phyloP scores from a whole-genome alignment of 164 flowering plant species.

The Piper longum region DNA sequence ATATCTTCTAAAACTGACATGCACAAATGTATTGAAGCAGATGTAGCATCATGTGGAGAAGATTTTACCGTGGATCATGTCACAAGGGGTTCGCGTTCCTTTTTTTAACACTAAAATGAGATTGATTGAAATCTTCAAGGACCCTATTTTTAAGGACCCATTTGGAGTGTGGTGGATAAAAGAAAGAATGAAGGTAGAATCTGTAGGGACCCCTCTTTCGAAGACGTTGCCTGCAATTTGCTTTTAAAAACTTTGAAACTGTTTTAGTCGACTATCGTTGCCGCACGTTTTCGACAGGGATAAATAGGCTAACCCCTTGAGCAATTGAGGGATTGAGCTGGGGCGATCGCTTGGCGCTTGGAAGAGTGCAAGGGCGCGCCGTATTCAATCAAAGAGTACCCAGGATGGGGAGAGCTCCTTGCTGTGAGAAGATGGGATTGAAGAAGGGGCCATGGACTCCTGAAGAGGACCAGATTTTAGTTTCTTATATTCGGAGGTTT shows the following conservation, averaged over 20 bases:
- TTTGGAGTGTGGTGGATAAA: background rate
- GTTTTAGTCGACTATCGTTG: constrained; percentile 1
- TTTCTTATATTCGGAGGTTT: constrained; percentile 6
- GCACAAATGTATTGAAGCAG: background rate
- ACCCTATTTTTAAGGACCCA: no score
- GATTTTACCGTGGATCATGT: background rate
- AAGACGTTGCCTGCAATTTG: constrained; percentile 3
- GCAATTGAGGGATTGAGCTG: background rate
- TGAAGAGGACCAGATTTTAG: constrained; percentile 8
- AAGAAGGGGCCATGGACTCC: constrained; percentile 15
- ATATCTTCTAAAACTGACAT: no score
- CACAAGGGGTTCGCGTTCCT: background rate
- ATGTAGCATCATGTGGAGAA: background rate
- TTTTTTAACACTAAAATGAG: constrained; percentile 1
- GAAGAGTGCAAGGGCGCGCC: background rate
- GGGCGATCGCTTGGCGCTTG: background rate
- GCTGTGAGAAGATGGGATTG: constrained; percentile 13
- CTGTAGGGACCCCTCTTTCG: constrained; percentile 5
- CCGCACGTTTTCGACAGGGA: background rate
- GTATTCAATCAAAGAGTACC: background rate
- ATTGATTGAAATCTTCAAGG: constrained; percentile 4
- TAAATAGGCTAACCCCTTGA: constrained; percentile 2
- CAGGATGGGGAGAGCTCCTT: constrained; percentile 12
- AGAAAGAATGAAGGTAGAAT: background rate
- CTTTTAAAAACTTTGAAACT: constrained; percentile 1